Base-by-base conservation (phyloP, 2,329 filamentous ascomycete genomes). In the Alternaria dauci region DNA sequence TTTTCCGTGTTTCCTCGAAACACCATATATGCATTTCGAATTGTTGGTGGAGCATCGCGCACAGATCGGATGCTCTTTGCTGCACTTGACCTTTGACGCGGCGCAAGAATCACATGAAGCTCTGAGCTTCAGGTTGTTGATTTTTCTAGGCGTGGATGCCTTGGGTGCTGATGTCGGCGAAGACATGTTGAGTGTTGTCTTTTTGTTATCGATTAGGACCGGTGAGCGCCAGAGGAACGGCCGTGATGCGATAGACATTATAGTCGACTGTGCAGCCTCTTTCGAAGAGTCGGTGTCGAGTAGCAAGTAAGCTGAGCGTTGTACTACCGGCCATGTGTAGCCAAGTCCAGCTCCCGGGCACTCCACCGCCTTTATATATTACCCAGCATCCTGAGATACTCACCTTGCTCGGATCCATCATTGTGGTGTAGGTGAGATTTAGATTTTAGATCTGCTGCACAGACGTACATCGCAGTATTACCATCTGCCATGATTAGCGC, bases 11-110 rank as follows among this genome's bases (percentile, higher is more conserved):
- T 76, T 77, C 52, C 75, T 73, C 26, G 74, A 76, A 30, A 75
- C 62, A 16, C 75, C 74, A 41, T 77, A 77, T 58, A 77, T 61
- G 58, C 75, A 78, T 52, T 67, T 62, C 5, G 66, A 69, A 38
- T 69, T 70, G 42, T 71, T 74, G 53, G 67, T 50, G 11, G 67
- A 65, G 58, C 76, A 78, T 30, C 74, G 74, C n/a, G 64, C 61
- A 56, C 75, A 77, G 20, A 62, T 67, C 2, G 76, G 75, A 58
- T 76, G 75, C 25, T 75, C 70, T 59, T 77, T 77, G 63, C 72
- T 75, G 65, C 76, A 77, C 57, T 76, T 77, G 52, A 77, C 73
- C 58, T 78, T 78, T 7, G 74, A 76, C n/a, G 73, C 69, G n/a
- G 76, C 73, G 66, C 76, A 78, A 8, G 72, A 69, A 64, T 78